These are phyloP conservation scores for Trichoderma sp. DNA, from an alignment of 2,329 filamentous ascomycete species.

Conservation along the genomic window DNA sequence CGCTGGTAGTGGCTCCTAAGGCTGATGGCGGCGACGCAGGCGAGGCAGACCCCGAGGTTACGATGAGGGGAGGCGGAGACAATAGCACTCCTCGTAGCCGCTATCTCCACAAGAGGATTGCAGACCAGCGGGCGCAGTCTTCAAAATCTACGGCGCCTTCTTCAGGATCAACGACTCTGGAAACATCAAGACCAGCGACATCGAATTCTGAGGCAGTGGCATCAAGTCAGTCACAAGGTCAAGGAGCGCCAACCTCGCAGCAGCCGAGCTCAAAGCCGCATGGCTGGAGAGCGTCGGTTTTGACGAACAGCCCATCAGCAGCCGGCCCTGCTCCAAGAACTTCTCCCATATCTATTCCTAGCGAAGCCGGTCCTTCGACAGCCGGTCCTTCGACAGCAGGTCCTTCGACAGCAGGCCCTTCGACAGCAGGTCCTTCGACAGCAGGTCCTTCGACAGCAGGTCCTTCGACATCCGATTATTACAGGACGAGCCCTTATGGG, in stretches of 20 bases:
- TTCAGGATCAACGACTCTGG: neutral
- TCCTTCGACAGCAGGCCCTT: neutral
- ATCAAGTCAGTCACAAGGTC: neutral
- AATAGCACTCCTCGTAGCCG: neutral
- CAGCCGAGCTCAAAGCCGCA: neutral
- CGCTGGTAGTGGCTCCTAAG: neutral
- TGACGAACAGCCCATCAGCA: neutral
- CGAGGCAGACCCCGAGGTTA: neutral
- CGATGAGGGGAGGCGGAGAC: constrained; percentile 11
- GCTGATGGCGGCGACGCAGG: neutral
- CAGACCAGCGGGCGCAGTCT: neutral
- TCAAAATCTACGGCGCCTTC: no score
- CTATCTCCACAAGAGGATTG: neutral
- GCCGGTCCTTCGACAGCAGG: neutral
- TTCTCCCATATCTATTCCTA: neutral
- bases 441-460: neutral
- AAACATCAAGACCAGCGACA: neutral
- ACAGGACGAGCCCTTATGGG: neutral
- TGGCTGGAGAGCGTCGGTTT: constrained; percentile 14
- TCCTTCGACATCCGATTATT: neutral
- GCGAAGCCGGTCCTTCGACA: neutral
- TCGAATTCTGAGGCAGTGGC: neutral
- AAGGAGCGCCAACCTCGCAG: neutral
- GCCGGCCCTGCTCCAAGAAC: neutral
- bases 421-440: neutral